Base-by-base conservation (phyloP, 2,329 filamentous ascomycete genomes). In the Trichoderma koningii region DNA sequence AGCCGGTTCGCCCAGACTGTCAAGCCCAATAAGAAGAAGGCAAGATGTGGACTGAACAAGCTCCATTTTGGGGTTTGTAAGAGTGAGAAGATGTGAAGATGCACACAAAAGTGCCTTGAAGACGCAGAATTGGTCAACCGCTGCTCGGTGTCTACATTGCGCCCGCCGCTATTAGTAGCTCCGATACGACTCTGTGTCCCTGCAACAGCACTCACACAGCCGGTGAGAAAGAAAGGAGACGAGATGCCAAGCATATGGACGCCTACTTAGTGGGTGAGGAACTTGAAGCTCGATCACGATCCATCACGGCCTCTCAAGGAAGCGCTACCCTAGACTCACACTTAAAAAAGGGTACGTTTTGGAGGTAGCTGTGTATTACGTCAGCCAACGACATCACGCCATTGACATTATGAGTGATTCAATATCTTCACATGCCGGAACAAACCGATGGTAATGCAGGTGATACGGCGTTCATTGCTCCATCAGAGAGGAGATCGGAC, bases 31-130 rank as follows among this genome's bases (percentile, higher is more conserved):
- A 12, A 14, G 12, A 48, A 17, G 23, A 15, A 10, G 34, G n/a
- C 55, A 42, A 28, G 55, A 21, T 44, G 12, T 17, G 15, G 41
- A 45, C 17, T 0, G 17, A 30, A 21, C 17, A 19, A 3, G 17
- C 28, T 44, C 6, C 57, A 30, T 42, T 23, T 3, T 12, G 30
- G 30, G 10, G 12, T 5, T 38, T 5, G 34, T 5, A 12, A 38
- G 34, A 5, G 34, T 38, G 12, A 38, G 34, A 3, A 38, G 19
- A 17, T 51, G 57, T n/a, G 7, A 52, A 45, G 34, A 21, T n/a
- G 48, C 19, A 45, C 21, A 45, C 57, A 62, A 62, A 61, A 62
- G 48, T 62, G n/a, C 48, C 57, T 45, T 5, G 57, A 44, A 12
- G 52, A 53, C 21, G 19, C 12, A 3, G 47, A 15, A 61, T 61